Evolutionary conservation across 2,329 filamentous ascomycete genomes (phyloP), one percentile per base, ranked within the genome.

Genomic region (Pseudogymnoascus sp.): DNA sequence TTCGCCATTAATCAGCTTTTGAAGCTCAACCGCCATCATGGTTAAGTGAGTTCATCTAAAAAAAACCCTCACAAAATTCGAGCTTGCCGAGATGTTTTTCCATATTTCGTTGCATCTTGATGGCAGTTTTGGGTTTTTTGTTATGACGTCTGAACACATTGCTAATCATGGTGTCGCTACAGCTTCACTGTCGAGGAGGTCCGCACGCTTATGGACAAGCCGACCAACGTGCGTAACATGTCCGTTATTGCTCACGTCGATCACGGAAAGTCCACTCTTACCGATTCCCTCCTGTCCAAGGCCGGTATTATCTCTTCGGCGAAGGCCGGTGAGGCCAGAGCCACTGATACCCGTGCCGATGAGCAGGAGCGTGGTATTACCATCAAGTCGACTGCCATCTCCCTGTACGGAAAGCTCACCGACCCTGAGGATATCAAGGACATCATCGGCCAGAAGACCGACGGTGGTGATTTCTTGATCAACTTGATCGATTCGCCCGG

Each of bases 241-340:
- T 97, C 91, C 82, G 94, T 99, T 79, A 97, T 97, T 91, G 94
- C 94, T 79, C 94, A 99, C 84, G 92, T 99, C 87, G 94, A 99
- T 81, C 94, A 99, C 87, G 94, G 94, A 84, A 99, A 99, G 82
- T 99, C 94, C 73, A 99, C 94, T 77, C 86, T 99, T 74, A 97
- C 93, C 87, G 94, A 99, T 82, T 97, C 94, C 73, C 90, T 99
- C 70, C 89, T 99, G 76, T 91, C 96, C 82, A 94, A 95, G 82
- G 93, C 93, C 75, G 94, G 94, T 93, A 99, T 99, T 76, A 97
- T 99, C 77, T 97, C 94, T 72, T 90, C 91, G 72, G 91, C 91
- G 73, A 97, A 97, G 83, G 94, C 94, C 73, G 94, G 94, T 80
- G 91, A 96, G 77, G 87, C 88, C 70, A 89, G 94, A 79, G 95